Percentiles rank a stretch among this genome's conserved stretches.
Conservation (phyloP, 2,329 filamentous ascomycete species). For the Rachicladosporium sp. region DNA sequence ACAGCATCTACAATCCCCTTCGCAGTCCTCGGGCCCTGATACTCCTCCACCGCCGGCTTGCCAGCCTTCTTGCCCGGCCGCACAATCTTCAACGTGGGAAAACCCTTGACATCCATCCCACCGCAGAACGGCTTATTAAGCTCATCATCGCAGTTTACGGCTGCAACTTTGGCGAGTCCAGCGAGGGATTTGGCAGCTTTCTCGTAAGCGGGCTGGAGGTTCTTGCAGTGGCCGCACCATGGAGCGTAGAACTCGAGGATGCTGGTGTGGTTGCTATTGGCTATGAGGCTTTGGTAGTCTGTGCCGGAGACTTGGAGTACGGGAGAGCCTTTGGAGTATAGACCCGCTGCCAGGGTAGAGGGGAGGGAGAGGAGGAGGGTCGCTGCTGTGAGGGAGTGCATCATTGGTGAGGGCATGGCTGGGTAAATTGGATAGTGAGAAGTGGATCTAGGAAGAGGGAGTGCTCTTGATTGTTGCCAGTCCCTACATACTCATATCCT, state of each 20-base stretch:
- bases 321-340: conserved; percentile 79
- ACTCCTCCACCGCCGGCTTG: conserved; percentile 77
- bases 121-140: conserved; percentile 80
- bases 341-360: conserved; percentile 52
- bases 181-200: conserved; percentile 80
- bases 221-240: conserved; percentile 96
- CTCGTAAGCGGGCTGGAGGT: conserved; percentile 88
- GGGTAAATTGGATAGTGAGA: not conserved
- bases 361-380: conserved; percentile 54
- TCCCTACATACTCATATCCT: no score
- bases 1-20: conserved; percentile 80
- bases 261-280: conserved; percentile 71
- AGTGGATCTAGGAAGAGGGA: not conserved
- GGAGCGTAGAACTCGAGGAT: conserved; percentile 69
- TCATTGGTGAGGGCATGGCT: conserved; percentile 2
- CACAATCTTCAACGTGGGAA: conserved; percentile 91
- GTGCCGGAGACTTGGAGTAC: conserved; percentile 72
- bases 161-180: conserved; percentile 89
- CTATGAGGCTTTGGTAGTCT: conserved; percentile 71
- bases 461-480: no score
- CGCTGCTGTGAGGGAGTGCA: conserved; percentile 35
- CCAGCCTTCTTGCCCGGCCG: conserved; percentile 70
- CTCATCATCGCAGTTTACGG: conserved; percentile 90
- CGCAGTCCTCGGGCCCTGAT: conserved; percentile 71
- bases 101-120: conserved; percentile 78